phyloP scores from a whole-genome alignment of 371 early-diverging fungal genomes.

The Mucor irregularis region DNA sequence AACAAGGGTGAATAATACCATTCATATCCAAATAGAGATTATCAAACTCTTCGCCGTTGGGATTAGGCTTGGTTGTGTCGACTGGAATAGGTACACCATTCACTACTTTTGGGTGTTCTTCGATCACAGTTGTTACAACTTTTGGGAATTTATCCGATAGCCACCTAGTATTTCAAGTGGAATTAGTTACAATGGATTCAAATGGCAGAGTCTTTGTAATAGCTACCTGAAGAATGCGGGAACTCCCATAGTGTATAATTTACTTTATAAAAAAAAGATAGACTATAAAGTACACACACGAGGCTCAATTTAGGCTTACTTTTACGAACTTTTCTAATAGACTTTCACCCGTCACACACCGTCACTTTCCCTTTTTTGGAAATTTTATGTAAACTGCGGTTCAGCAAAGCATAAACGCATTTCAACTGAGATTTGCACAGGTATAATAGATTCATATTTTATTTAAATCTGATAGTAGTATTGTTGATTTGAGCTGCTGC shows the following conservation, averaged over 20 bases:
- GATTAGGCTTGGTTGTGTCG: slow-evolving; percentile 90
- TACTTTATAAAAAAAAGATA: background rate
- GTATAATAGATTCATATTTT: background rate
- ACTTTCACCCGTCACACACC: slow-evolving; percentile 2
- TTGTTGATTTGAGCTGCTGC: background rate
- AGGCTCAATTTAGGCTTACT: too few relatives aligned
- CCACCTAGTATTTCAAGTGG: slow-evolving; percentile 79
- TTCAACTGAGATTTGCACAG: background rate
- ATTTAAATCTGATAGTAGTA: background rate
- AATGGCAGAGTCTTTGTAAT: too few relatives aligned
- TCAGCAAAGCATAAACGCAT: too few relatives aligned
- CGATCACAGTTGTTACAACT: slow-evolving; percentile 76
- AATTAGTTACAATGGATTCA: too few relatives aligned
- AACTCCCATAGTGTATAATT: slow-evolving; percentile 68
- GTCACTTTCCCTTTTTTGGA: too few relatives aligned
- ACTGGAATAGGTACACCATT: slow-evolving; percentile 80
- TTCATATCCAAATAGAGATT: slow-evolving; percentile 99
- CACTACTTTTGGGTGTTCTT: slow-evolving; percentile 70
- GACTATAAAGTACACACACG: too few relatives aligned
- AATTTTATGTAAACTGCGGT: too few relatives aligned
- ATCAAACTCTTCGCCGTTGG: slow-evolving; percentile 93
- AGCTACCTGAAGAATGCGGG: slow-evolving; percentile 75
- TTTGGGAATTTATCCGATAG: slow-evolving; percentile 94
- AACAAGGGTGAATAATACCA: slow-evolving; percentile 99
- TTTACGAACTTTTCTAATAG: too few relatives aligned